Conservation (phyloP, 208 protist species). For the Acanthamoeba triangularis region DNA sequence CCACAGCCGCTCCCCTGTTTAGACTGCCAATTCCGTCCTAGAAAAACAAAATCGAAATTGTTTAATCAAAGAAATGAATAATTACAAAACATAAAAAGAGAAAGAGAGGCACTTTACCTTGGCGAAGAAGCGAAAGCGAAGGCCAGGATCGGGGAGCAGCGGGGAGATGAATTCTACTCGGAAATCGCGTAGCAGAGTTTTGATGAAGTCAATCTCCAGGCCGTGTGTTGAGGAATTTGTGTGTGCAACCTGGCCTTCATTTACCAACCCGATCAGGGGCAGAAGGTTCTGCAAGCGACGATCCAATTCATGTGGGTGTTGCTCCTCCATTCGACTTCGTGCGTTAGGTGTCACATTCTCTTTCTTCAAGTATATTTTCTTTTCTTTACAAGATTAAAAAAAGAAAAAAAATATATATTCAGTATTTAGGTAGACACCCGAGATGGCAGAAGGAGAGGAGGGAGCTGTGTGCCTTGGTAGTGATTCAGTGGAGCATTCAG, state of each 20-base stretch:
- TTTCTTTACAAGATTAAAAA: too few relatives aligned
- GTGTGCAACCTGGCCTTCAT: neutral
- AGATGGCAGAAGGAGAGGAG: neutral
- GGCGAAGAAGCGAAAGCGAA: neutral
- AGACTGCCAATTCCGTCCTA: neutral
- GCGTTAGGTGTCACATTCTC: too few relatives aligned
- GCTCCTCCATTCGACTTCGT: too few relatives aligned
- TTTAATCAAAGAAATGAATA: neutral
- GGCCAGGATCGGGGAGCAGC: neutral
- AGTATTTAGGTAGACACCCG: too few relatives aligned
- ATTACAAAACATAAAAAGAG: neutral
- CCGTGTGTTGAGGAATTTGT: neutral
- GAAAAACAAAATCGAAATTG: neutral
- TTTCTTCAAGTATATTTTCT: too few relatives aligned
- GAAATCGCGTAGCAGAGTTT: neutral
- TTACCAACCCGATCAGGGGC: neutral
- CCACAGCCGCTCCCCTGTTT: conserved; percentile 14
- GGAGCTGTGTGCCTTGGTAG: neutral
- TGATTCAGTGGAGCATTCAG: too few relatives aligned
- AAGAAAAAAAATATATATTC: too few relatives aligned
- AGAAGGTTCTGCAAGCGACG: neutral
- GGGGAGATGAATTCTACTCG: neutral
- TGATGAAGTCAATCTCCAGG: neutral
- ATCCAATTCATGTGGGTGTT: neutral
- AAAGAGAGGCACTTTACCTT: neutral